Conservation (phyloP, 352 stramenopile genomes). For the Pythium biforme region DNA sequence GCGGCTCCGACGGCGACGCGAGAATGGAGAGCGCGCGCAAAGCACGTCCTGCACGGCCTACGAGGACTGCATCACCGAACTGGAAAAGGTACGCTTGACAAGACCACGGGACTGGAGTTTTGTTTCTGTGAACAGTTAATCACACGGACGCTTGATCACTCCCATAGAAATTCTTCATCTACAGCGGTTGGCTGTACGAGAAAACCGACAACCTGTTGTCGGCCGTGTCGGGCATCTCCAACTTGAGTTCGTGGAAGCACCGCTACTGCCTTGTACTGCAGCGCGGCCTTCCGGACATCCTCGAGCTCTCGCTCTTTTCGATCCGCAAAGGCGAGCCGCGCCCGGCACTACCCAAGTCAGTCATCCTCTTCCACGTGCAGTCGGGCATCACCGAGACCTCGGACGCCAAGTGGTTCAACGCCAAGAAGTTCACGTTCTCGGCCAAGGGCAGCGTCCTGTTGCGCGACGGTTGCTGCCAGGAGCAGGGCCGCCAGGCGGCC, state of each 20-base stretch:
- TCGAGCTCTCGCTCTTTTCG: constrained; percentile 75
- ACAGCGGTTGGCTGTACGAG: constrained; percentile 34
- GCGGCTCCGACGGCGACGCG: constrained; percentile 9
- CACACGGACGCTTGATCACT: too few relatives aligned
- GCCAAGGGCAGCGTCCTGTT: constrained; percentile 34
- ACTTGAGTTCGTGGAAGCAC: constrained; percentile 33
- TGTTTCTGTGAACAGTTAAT: constrained; percentile 9
- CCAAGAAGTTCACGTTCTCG: constrained; percentile 60
- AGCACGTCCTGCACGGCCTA: constrained; percentile 1
- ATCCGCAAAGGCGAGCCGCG: constrained; percentile 45
- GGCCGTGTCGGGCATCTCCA: constrained; percentile 28
- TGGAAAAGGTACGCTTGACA: constrained; percentile 23
- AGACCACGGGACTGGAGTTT: too few relatives aligned
- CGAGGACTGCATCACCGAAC: constrained; percentile 33
- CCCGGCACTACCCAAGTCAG: constrained; percentile 49
- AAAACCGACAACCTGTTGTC: constrained; percentile 35
- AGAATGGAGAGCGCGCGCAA: background rate
- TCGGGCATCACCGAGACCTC: constrained; percentile 38
- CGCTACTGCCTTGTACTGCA: constrained; percentile 72
- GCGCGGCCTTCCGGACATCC: constrained; percentile 47
- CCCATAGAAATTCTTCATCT: constrained; percentile 33
- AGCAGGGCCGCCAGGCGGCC: constrained; percentile 35
- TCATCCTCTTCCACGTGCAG: constrained; percentile 62
- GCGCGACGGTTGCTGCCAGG: constrained; percentile 27
- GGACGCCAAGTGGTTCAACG: constrained; percentile 74